Evolutionary conservation across 1,139 yeast genomes (phyloP).

Genomic region (Sugiyamaella castrensis): DNA sequence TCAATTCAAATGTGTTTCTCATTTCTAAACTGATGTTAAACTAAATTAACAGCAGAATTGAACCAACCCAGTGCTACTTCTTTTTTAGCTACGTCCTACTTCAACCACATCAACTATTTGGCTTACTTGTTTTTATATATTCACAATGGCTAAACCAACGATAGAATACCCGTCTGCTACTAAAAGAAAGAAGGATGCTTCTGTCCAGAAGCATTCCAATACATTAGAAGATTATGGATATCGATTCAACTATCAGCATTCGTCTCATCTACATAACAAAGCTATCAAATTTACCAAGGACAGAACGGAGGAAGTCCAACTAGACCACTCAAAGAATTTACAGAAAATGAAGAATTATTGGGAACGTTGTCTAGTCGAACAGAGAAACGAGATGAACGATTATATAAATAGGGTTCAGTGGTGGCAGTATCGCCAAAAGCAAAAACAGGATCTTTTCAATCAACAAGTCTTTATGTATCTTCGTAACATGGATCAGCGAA

Average conservation of each 20-base stretch:
- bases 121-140: no score
- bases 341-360: slow-evolving; percentile 2
- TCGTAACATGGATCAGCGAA: slow-evolving; percentile 9
- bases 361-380: neutral
- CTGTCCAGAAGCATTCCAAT: no score
- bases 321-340: slow-evolving; percentile 5
- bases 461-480: slow-evolving; percentile 5
- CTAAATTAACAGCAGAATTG: no score
- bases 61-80: no score
- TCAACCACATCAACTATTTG: no score
- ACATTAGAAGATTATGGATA: no score
- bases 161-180: no score
- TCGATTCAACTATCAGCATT: slow-evolving; percentile 1
- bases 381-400: slow-evolving; percentile 5
- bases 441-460: neutral
- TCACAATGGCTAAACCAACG: no score
- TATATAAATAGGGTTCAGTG: slow-evolving; percentile 8
- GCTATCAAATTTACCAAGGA: slow-evolving; percentile 1
- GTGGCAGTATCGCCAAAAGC: slow-evolving; percentile 13
- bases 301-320: neutral
- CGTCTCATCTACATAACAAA: neutral
- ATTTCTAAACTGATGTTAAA: no score
- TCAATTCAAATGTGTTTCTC: no score
- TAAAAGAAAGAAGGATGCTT: no score
- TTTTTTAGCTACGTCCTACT: no score